Evolutionary conservation across 495 filamentous ascomycete species (phyloP), one percentile per base, ranked within the genome.

Genomic region (Hyaloscypha bicolor): DNA sequence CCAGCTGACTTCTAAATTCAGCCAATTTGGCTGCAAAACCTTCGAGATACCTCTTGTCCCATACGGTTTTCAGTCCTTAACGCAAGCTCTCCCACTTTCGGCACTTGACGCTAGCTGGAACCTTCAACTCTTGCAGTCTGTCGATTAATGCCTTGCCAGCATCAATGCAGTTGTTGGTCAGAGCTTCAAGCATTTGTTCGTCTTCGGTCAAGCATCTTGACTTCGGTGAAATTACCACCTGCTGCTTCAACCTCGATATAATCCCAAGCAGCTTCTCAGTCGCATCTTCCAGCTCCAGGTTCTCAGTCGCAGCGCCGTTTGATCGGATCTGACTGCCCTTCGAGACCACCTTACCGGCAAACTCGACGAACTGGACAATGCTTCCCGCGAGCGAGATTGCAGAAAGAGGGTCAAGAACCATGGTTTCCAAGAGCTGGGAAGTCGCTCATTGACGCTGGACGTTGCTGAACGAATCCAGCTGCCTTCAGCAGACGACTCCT

Each of bases 311-410:
- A 45, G 42, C 42, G 42, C 42, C 14, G 6, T 45, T 9, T 9
- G 42, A 45, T 45, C 6, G 42, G 42, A 45, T 45, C 42, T 45
- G 9, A 3, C 3, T 45, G 42, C 42, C 14, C 14, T 45, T 45
- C 33, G 14, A 45, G 42, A 45, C 42, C 0, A 78, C 42, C 64
- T 77, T 76, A 11, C 64, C 69, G 33, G 75, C 72, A 63, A 81
- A 77, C 56, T 78, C 75, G 19, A 83, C 65, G 33, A 83, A 82
- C 45, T 73, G 62, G 9, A 82, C 39, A 57, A 81, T 74, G 14
- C 68, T 76, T 32, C 72, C 70, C 2, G 74, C 79, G 32, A 82
- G 65, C n/a, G 79, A 73, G 62, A 81, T 71, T 6, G 77, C 76
- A 1, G 79, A 70, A 21, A 80, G 31, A 12, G 77, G 78, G 51